Evolutionary conservation across 1,139 yeast genomes (phyloP).

Genomic region (Hemisphaericaspora subhashii): DNA sequence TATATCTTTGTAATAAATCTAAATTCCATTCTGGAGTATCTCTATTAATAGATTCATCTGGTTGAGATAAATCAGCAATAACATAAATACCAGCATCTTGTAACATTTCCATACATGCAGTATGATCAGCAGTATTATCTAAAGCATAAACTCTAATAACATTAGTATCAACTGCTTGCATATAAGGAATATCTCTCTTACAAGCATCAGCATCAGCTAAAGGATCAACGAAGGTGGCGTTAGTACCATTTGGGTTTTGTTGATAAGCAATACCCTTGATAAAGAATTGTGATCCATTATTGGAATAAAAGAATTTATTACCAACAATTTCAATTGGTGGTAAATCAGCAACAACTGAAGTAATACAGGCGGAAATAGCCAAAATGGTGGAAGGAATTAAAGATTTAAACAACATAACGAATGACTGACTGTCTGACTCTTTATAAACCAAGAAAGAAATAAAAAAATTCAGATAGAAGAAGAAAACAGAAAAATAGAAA

Average conservation of each 20-base stretch:
- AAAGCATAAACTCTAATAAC: slow-evolving; percentile 75
- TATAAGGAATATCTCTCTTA: slow-evolving; percentile 76
- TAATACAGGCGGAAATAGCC: slow-evolving; percentile 17
- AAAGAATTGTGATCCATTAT: slow-evolving; percentile 47
- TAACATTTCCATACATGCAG: slow-evolving; percentile 63
- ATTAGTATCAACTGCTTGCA: slow-evolving; percentile 61
- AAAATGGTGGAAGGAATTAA: slow-evolving; percentile 32
- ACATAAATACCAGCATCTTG: slow-evolving; percentile 78
- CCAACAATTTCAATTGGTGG: slow-evolving; percentile 47
- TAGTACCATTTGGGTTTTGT: slow-evolving; percentile 39
- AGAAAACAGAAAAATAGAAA: slow-evolving; percentile 1
- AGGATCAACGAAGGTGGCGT: slow-evolving; percentile 63
- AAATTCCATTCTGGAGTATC: slow-evolving; percentile 61
- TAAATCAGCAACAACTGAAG: slow-evolving; percentile 16
- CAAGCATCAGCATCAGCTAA: slow-evolving; percentile 71
- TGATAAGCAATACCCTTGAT: slow-evolving; percentile 51
- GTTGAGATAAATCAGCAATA: slow-evolving; percentile 74
- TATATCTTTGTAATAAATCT: slow-evolving; percentile 67
- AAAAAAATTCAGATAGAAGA: too few species aligned
- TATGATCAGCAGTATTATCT: slow-evolving; percentile 62
- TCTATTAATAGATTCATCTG: slow-evolving; percentile 62
- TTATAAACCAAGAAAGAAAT: slow-evolving; percentile 1
- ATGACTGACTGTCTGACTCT: too few species aligned
- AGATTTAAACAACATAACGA: slow-evolving; percentile 43
- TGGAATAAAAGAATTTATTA: slow-evolving; percentile 44